These are phyloP conservation scores for Aspergillus sp. DNA, from an alignment of 2,329 filamentous ascomycete species.

Conservation along the genomic window DNA sequence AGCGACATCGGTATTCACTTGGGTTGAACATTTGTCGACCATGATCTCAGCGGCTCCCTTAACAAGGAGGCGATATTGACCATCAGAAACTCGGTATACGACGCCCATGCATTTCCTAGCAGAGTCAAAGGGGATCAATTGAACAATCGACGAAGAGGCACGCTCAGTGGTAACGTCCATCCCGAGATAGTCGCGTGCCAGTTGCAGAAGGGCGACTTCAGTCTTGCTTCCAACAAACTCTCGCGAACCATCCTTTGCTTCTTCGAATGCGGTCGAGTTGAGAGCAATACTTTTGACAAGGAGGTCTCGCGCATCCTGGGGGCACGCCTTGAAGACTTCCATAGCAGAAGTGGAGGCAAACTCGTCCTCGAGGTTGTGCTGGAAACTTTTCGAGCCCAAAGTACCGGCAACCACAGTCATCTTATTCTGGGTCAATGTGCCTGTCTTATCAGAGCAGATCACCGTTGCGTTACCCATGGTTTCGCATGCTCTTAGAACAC, in stretches of 20 bases:
- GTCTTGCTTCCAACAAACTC: constrained; percentile 77
- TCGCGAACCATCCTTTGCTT: constrained; percentile 64
- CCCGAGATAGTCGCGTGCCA: constrained; percentile 65
- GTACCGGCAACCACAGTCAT: constrained; percentile 76
- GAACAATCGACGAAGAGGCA: constrained; percentile 58
- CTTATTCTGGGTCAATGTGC: constrained; percentile 71
- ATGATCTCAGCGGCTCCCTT: constrained; percentile 52
- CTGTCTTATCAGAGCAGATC: constrained; percentile 79
- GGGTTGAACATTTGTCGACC: constrained; percentile 36
- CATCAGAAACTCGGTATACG: constrained; percentile 40
- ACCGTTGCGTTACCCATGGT: constrained; percentile 80
- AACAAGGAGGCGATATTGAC: constrained; percentile 46
- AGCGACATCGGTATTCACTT: constrained; percentile 28
- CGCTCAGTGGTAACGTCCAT: constrained; percentile 68
- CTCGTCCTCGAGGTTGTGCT: constrained; percentile 35
- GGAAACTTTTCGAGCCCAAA: constrained; percentile 61
- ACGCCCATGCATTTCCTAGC: constrained; percentile 66
- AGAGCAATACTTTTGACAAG: constrained; percentile 44
- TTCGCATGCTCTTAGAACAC: constrained; percentile 74
- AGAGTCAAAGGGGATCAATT: constrained; percentile 75
- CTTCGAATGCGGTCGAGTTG: constrained; percentile 72
- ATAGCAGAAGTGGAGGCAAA: constrained; percentile 20
- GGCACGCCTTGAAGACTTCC: constrained; percentile 33
- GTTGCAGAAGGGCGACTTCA: constrained; percentile 70
- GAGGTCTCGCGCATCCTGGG: constrained; percentile 33